Evolutionary conservation across 2,329 filamentous ascomycete genomes (phyloP).

Genomic region (Pezicula neosporulosa): DNA sequence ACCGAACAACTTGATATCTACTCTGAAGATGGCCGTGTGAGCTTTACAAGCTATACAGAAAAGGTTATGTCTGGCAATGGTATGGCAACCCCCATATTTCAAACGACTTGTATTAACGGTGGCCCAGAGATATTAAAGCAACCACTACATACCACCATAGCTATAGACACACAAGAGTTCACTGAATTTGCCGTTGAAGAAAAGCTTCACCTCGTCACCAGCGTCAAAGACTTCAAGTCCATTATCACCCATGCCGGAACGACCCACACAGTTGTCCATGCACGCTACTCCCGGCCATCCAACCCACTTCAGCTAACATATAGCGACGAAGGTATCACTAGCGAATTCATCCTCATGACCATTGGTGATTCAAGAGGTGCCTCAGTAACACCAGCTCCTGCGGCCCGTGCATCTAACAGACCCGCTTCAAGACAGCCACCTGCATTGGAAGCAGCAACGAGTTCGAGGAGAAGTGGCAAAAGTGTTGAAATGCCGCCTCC

Average conservation of each 20-base stretch:
- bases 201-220: constrained; percentile 75
- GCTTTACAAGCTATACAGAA: constrained; percentile 80
- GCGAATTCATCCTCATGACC: constrained; percentile 81
- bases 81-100: constrained; percentile 22
- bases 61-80: constrained; percentile 69
- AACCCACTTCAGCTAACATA: constrained; percentile 73
- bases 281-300: constrained; percentile 67
- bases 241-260: constrained; percentile 74
- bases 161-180: constrained; percentile 74
- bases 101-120: constrained; percentile 8
- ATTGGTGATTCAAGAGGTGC: constrained; percentile 54
- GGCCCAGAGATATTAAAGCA: constrained; percentile 69
- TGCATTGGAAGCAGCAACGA: constrained; percentile 20
- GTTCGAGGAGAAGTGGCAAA: constrained; percentile 17
- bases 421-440: constrained; percentile 20
- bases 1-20: constrained; percentile 80
- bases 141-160: constrained; percentile 75
- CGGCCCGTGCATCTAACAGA: constrained; percentile 21
- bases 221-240: constrained; percentile 78
- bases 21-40: constrained; percentile 63
- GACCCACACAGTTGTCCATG: constrained; percentile 61
- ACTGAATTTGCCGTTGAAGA: constrained; percentile 71
- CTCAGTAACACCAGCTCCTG: constrained; percentile 22
- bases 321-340: constrained; percentile 62
- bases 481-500: constrained; percentile 23